These are phyloP conservation scores for Xylaria sp. DNA, from an alignment of 495 filamentous ascomycete species.

Conservation along the genomic window DNA sequence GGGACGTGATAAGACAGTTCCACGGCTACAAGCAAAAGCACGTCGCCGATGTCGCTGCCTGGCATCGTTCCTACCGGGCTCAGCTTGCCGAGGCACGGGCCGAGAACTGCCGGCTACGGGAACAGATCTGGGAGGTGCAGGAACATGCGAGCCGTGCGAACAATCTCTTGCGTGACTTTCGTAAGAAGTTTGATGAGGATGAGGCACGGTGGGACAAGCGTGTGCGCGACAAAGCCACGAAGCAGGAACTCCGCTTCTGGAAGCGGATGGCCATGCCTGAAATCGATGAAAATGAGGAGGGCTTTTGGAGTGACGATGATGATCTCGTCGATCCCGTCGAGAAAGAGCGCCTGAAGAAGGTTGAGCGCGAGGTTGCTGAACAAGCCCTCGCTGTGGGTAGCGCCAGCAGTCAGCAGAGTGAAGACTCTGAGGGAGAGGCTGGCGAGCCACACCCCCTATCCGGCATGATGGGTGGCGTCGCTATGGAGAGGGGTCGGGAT, in stretches of 20 bases:
- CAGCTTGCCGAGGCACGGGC: constrained; percentile 64
- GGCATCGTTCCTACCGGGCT: constrained; percentile 62
- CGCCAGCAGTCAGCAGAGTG: constrained; percentile 38
- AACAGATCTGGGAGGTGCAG: constrained; percentile 64
- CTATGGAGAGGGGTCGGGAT: constrained; percentile 50
- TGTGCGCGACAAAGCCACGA: constrained; percentile 49
- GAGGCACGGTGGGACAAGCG: constrained; percentile 53
- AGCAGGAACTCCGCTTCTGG: constrained; percentile 61
- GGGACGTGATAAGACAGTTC: constrained; percentile 58
- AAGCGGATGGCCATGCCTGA: constrained; percentile 63
- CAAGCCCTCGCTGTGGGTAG: constrained; percentile 42
- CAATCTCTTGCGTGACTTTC: constrained; percentile 55
- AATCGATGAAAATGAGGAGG: constrained; percentile 54
- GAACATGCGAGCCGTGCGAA: constrained; percentile 58
- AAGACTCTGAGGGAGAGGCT: constrained; percentile 40
- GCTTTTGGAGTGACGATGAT: constrained; percentile 63
- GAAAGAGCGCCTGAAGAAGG: constrained; percentile 54
- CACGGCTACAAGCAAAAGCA: constrained; percentile 61
- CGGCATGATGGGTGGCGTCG: constrained; percentile 49
- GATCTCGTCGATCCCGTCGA: constrained; percentile 60
- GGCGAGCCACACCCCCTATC: constrained; percentile 35
- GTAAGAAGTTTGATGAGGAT: constrained; percentile 56
- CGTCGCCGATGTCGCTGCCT: constrained; percentile 56
- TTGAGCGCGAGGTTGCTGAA: constrained; percentile 48
- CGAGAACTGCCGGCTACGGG: constrained; percentile 61